A percentile compares a stretch with the other conserved stretches of the same genome.
Conservation (phyloP, 768 basidiomycete genomes). For the Vishniacozyma victoriae region DNA sequence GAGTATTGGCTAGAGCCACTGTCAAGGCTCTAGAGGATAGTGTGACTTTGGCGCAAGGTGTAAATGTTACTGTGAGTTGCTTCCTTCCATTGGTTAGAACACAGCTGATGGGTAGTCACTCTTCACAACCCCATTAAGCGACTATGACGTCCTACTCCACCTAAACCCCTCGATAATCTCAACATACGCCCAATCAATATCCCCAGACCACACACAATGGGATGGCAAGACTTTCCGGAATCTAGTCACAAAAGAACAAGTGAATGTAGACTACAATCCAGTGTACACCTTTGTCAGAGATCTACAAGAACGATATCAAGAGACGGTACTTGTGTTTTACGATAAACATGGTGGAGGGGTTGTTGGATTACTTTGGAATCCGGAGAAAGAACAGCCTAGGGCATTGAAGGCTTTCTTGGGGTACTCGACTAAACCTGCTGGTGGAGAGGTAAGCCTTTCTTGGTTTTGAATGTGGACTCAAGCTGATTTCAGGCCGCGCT, state of each 20-base stretch:
- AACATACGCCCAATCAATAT: constrained; percentile 67
- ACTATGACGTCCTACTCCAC: constrained; percentile 79
- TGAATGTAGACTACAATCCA: constrained; percentile 73
- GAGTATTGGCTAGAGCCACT: constrained; percentile 68
- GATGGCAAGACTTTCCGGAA: constrained; percentile 27
- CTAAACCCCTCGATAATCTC: constrained; percentile 62
- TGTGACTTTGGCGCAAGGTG: constrained; percentile 27
- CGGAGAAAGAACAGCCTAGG: constrained; percentile 57
- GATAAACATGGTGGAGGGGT: constrained; percentile 72
- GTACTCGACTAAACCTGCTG: constrained; percentile 62
- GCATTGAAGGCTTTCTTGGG: constrained; percentile 76
- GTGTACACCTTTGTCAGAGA: constrained; percentile 62
- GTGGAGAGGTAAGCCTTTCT: constrained; percentile 15
- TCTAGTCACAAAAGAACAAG: constrained; percentile 5
- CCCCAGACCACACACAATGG: constrained; percentile 52
- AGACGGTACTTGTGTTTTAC: constrained; percentile 75
- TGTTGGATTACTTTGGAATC: constrained; percentile 84
- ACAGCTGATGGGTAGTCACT: constrained; percentile 55
- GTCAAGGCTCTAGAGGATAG: constrained; percentile 55
- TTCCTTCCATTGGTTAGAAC: background rate
- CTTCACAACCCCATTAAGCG: constrained; percentile 72
- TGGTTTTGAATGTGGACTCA: background rate
- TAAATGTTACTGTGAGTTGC: constrained; percentile 57
- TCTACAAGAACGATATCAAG: constrained; percentile 67
- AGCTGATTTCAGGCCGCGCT: constrained; percentile 51